A percentile compares a stretch with the other conserved stretches of the same genome.
Conservation (phyloP, 164 flowering plant species). For the Dillenia suffruticosa region DNA sequence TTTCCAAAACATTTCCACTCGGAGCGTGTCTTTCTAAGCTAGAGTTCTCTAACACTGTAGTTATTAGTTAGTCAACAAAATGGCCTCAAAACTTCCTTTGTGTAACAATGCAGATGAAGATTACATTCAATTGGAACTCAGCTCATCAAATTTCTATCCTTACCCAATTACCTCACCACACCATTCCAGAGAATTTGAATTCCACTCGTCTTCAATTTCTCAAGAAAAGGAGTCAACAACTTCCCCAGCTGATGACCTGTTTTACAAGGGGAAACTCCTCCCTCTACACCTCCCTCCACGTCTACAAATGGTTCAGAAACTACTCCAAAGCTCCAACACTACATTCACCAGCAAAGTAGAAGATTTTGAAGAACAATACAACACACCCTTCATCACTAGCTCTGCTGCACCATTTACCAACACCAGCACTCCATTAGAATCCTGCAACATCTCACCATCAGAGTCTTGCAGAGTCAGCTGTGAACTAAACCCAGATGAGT, state of each 20-base stretch:
- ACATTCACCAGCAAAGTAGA: slow-evolving; percentile 8
- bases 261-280: slow-evolving; percentile 86
- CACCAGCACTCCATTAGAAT: slow-evolving; percentile 38
- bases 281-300: slow-evolving; percentile 90
- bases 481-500: slow-evolving; percentile 61
- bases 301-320: slow-evolving; percentile 68
- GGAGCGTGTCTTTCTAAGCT: too few relatives aligned
- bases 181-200: slow-evolving; percentile 71
- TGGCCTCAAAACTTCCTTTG: slow-evolving; percentile 20
- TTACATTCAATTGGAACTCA: slow-evolving; percentile 52
- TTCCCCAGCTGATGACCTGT: slow-evolving; percentile 90
- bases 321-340: slow-evolving; percentile 34
- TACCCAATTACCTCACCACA: slow-evolving; percentile 19
- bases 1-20: slow-evolving; percentile 21
- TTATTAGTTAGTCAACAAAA: slow-evolving; percentile 9
- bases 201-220: slow-evolving; percentile 51
- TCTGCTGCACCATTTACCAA: slow-evolving; percentile 9
- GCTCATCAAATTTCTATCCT: slow-evolving; percentile 13
- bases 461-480: slow-evolving; percentile 60
- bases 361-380: slow-evolving; percentile 12
- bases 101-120: slow-evolving; percentile 35
- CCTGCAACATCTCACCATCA: slow-evolving; percentile 57
- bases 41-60: too few relatives aligned
- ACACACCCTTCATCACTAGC: slow-evolving; percentile 13
- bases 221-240: slow-evolving; percentile 33